Base-by-base conservation (phyloP, 306 rosid species). In the Phaseolus lunatus region DNA sequence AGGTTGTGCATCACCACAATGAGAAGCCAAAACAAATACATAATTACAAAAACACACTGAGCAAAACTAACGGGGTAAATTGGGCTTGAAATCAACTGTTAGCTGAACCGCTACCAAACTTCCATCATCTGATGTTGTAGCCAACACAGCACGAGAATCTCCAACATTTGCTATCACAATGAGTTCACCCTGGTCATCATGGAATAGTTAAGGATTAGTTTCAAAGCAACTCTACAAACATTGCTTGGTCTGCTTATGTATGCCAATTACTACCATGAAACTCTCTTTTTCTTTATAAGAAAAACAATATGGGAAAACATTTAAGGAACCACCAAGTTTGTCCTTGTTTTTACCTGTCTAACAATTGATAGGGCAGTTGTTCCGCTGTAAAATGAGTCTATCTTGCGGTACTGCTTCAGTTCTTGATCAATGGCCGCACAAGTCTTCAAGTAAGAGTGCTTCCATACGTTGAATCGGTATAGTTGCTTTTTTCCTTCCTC, bases 81-180 rank as follows among this genome's bases (percentile, higher is more conserved):
- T 89, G 43, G 98, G 98, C 89, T 95, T 95, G 88, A 89, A 95
- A 89, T 95, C 98, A 10, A 90, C 78, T 31, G 98, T 89, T n/a
- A 95, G 89, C 78, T 92, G 98, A 82, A 90, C 77, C 8, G 97
- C 59, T 0, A 64, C 78, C 72, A 92, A 72, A 82, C 80, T 90
- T 81, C 91, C 97, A 82, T 92, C 92, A 48, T 89, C 93, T 20
- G 81, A 85, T 78, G 85, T 85, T 31, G 97, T 89, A 37, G 86
- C 98, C 69, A 95, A 71, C 15, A 95, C 98, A 16, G 98, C 97
- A 5, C 98, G 97, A 43, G 98, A 95, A 65, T 95, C 98, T 0
- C 98, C 98, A 9, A 92, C 96, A 75, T 95, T 95, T 45, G 98
- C 96, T 65, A 92, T 72, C 3, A 90, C 59, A 45, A 95, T 50